These are phyloP conservation scores for Cetradonia linearis DNA, from an alignment of 495 filamentous ascomycete genomes.

Conservation along the genomic window DNA sequence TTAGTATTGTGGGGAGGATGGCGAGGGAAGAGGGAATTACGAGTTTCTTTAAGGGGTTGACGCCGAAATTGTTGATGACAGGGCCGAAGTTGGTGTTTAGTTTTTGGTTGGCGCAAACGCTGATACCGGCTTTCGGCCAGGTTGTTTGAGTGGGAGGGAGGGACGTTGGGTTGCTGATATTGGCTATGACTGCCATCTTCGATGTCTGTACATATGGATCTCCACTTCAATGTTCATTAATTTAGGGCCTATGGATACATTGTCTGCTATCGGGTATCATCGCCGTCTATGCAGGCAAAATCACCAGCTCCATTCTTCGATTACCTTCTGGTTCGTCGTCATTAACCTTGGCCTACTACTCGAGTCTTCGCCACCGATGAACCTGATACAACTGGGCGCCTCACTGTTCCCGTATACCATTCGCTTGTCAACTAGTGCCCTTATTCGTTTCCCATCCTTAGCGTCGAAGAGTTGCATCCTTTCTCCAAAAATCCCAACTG, in stretches of 20 bases:
- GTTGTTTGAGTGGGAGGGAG: slow-evolving; percentile 34
- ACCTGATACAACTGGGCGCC: slow-evolving; percentile 15
- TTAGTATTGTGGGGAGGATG: too few relatives aligned
- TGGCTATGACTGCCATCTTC: background rate
- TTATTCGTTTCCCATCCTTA: slow-evolving; percentile 11
- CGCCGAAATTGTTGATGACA: slow-evolving; percentile 96
- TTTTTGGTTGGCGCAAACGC: slow-evolving; percentile 96
- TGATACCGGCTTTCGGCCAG: slow-evolving; percentile 65
- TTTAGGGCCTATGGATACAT: background rate
- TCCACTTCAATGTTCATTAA: slow-evolving; percentile 11
- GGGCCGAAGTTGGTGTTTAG: slow-evolving; percentile 98
- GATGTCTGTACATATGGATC: slow-evolving; percentile 6
- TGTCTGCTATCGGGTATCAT: background rate
- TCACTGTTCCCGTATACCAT: too few relatives aligned
- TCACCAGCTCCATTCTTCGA: slow-evolving; percentile 19
- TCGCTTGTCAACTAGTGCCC: too few relatives aligned
- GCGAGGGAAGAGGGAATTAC: slow-evolving; percentile 73
- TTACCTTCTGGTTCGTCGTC: background rate
- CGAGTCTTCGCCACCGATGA: slow-evolving; percentile 4
- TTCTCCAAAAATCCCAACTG: background rate
- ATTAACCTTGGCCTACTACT: slow-evolving; percentile 10
- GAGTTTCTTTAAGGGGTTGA: slow-evolving; percentile 95
- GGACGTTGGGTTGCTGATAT: background rate
- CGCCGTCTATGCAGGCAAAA: background rate
- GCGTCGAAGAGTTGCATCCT: slow-evolving; percentile 14